Base-by-base conservation (phyloP, 768 basidiomycete species). In the Rhizopogon vesiculosus region DNA sequence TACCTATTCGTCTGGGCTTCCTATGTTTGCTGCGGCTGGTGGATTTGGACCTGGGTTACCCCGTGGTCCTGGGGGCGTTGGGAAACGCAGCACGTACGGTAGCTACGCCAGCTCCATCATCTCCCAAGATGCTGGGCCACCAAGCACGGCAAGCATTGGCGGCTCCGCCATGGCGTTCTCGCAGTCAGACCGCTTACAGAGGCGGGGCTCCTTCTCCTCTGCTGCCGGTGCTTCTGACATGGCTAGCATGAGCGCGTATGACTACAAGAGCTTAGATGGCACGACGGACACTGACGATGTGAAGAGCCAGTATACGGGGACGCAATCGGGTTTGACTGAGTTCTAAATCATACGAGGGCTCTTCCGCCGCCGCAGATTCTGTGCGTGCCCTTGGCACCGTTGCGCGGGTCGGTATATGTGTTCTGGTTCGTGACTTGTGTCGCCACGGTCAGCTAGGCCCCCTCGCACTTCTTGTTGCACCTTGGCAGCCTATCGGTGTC, bases 221-320 rank as follows among this genome's bases (percentile, higher is more conserved):
- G 83, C 87, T 35, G 76, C 89, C 8, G 90, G 89, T 10, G 76
- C 82, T 33, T 88, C 86, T 54, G 91, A 93, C 63, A 72, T 89
- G 65, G 91, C 89, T 43, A 90, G 89, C 67, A 66, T 91, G 59
- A 88, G 87, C 41, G 83, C 82, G 64, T 82, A 79, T 58, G 81
- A 92, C 65, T 93, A 93, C 73, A 93, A 93, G 83, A 91, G 90
- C 64, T 92, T 93, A 69, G 92, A 93, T 65, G 91, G 89, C 56
- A 78, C 79, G 43, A 79, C 76, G 31, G 91, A 93, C 66, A 67
- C 84, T 66, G 91, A 93, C 67, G 91, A 94, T 67, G 83, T 93
- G 80, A 90, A 92, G 75, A 87, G 85, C 55, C 91, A 94, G 71
- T 93, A 93, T 68, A 76, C 89, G 7, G 89, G 87, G 28, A 92